Percentiles rank a stretch among this genome's conserved stretches.
Conservation (phyloP, 78 protist genomes). For the Speleostelium caveatum region DNA sequence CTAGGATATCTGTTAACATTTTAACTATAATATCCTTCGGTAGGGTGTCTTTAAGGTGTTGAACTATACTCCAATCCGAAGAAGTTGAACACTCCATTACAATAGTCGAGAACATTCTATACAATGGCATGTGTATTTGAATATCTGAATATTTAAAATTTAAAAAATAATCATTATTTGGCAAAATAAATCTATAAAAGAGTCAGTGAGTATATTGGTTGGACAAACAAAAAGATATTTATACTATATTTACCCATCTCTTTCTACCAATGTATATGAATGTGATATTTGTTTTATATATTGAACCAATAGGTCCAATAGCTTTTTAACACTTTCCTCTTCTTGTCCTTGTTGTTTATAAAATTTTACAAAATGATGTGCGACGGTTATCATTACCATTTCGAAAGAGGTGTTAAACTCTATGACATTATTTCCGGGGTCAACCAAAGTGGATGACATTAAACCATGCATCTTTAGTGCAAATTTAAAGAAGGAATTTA, state of each 20-base stretch:
- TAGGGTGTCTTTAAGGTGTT: not conserved
- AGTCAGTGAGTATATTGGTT: not conserved
- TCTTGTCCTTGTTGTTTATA: no score
- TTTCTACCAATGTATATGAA: no score
- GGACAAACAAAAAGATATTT: not conserved
- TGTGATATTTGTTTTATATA: no score
- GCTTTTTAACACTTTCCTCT: no score
- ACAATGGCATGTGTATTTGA: constrained; percentile 54
- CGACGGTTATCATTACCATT: not conserved
- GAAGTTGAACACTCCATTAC: no score
- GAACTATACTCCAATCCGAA: no score
- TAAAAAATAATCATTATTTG: constrained; percentile 33
- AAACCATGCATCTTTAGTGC: constrained; percentile 34
- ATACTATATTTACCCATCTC: no score
- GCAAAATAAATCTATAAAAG: not conserved
- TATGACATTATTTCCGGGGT: constrained; percentile 39
- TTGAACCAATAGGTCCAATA: no score
- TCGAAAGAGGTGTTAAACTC: constrained; percentile 18
- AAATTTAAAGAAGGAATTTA: no score
- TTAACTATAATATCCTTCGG: constrained; percentile 4
- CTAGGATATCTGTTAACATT: constrained; percentile 16
- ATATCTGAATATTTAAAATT: constrained; percentile 51
- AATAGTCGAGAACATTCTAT: constrained; percentile 28
- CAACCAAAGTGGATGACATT: constrained; percentile 46
- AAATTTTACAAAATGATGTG: no score